Evolutionary conservation across 139 green algal species (phyloP).

Genomic region (Picochlorum sp.): DNA sequence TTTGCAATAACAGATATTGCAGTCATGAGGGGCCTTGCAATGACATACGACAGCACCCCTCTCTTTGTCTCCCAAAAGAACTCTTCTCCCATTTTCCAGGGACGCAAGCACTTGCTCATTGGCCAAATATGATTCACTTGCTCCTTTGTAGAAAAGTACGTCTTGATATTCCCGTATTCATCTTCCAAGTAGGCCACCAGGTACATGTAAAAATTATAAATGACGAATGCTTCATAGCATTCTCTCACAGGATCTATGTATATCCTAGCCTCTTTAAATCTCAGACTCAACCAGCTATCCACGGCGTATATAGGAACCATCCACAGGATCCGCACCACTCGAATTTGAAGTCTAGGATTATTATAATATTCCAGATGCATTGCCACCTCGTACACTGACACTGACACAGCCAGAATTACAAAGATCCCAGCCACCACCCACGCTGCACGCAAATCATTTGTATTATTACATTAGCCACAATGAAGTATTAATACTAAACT

Average conservation of each 20-base stretch:
- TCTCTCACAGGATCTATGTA: constrained; percentile 80
- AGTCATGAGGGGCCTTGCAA: constrained; percentile 71
- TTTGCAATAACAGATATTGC: constrained; percentile 47
- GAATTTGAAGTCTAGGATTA: constrained; percentile 70
- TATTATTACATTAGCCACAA: neutral
- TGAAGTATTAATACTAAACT: neutral
- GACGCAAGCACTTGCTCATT: constrained; percentile 15
- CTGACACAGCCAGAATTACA: constrained; percentile 71
- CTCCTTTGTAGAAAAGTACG: constrained; percentile 41
- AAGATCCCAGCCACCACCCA: constrained; percentile 91
- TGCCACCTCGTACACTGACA: constrained; percentile 79
- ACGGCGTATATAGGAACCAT: constrained; percentile 89
- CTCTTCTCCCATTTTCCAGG: constrained; percentile 43
- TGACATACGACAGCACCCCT: constrained; percentile 89
- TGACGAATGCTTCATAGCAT: constrained; percentile 90
- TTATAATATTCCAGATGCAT: constrained; percentile 93
- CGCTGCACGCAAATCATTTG: constrained; percentile 37
- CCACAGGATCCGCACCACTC: constrained; percentile 82
- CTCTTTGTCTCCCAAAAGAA: constrained; percentile 67
- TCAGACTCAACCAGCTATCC: constrained; percentile 73
- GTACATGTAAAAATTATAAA: constrained; percentile 94
- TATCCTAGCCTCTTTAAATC: constrained; percentile 51
- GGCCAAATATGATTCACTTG: constrained; percentile 60
- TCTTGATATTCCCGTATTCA: constrained; percentile 56
- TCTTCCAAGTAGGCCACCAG: constrained; percentile 77